phyloP scores from a whole-genome alignment of 306 rosid species.

The Lagenaria siceraria region DNA sequence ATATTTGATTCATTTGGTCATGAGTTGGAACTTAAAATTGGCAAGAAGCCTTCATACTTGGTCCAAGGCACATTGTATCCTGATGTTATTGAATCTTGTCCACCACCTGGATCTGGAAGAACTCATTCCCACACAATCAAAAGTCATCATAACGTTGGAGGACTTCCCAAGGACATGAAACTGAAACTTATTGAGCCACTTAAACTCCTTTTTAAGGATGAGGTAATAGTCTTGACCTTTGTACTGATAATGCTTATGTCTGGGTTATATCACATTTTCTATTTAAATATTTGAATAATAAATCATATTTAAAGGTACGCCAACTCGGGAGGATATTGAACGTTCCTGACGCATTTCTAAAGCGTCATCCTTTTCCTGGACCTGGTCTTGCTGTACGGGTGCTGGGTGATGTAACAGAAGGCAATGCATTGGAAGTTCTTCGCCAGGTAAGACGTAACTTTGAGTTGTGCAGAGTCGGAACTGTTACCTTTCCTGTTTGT shows the following conservation, averaged over 20 bases:
- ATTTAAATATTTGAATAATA: not conserved
- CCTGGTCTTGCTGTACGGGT: slow-evolving; percentile 97
- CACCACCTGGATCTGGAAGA: slow-evolving; percentile 90
- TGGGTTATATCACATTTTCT: not conserved
- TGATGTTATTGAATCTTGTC: slow-evolving; percentile 93
- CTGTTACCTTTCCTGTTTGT: not conserved
- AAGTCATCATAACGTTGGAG: slow-evolving; percentile 98
- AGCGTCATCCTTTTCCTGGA: slow-evolving; percentile 95
- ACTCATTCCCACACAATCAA: slow-evolving; percentile 93
- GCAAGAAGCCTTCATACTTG: slow-evolving; percentile 52
- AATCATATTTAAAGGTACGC: slow-evolving; percentile 46
- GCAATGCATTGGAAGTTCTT: slow-evolving; percentile 68
- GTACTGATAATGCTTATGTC: not conserved
- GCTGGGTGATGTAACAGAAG: slow-evolving; percentile 78
- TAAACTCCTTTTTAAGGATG: slow-evolving; percentile 86
- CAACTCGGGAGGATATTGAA: slow-evolving; percentile 64
- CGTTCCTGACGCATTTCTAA: slow-evolving; percentile 70
- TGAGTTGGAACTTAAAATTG: slow-evolving; percentile 47
- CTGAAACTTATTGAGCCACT: slow-evolving; percentile 90
- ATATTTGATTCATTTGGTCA: slow-evolving; percentile 76
- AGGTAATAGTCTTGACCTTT: slow-evolving; percentile 40
- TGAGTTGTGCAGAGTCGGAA: not conserved
- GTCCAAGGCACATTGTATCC: slow-evolving; percentile 96
- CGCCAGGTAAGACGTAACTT: slow-evolving; percentile 41
- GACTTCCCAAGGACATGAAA: slow-evolving; percentile 97